A percentile compares a stretch with the other conserved stretches of the same genome.
Conservation (phyloP, 2,329 filamentous ascomycete species). For the Cyanodermella asteris region DNA sequence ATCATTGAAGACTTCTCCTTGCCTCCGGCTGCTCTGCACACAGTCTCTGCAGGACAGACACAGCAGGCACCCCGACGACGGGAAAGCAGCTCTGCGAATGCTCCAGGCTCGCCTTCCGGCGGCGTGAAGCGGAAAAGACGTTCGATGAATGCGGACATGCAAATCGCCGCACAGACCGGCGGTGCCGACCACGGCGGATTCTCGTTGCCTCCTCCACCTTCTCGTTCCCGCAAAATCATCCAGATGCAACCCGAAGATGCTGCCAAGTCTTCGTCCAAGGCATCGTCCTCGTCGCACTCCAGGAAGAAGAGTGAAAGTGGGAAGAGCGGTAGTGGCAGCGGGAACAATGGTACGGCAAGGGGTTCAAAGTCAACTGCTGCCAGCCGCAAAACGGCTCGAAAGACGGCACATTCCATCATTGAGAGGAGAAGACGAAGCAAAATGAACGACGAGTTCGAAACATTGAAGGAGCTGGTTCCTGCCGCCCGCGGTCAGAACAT, state of each 20-base stretch:
- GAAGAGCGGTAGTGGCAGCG: constrained; percentile 13
- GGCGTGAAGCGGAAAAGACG: no score
- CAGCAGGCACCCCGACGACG: constrained; percentile 6
- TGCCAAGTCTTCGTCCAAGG: not conserved
- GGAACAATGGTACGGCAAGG: constrained; percentile 48
- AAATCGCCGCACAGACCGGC: constrained; percentile 8
- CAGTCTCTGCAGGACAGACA: constrained; percentile 8
- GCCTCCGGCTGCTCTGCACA: constrained; percentile 56
- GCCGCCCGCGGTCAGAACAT: constrained; percentile 86
- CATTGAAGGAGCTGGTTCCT: constrained; percentile 86
- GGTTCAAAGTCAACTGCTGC: constrained; percentile 53
- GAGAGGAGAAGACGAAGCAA: constrained; percentile 76
- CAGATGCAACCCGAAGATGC: constrained; percentile 58
- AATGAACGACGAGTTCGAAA: constrained; percentile 96
- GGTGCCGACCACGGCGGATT: constrained; percentile 29
- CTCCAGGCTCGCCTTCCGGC: no score
- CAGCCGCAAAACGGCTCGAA: constrained; percentile 82
- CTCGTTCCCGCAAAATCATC: constrained; percentile 83
- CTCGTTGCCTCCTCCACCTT: constrained; percentile 74
- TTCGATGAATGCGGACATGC: constrained; percentile 9
- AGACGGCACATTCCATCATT: constrained; percentile 89
- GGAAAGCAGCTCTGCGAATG: no score
- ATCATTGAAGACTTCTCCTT: no score
- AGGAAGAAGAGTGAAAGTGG: constrained; percentile 6
- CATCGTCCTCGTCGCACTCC: not conserved